Percentiles rank a stretch among this genome's conserved stretches.
Conservation (phyloP, 345 rosid species). For the Garcia nutans region DNA sequence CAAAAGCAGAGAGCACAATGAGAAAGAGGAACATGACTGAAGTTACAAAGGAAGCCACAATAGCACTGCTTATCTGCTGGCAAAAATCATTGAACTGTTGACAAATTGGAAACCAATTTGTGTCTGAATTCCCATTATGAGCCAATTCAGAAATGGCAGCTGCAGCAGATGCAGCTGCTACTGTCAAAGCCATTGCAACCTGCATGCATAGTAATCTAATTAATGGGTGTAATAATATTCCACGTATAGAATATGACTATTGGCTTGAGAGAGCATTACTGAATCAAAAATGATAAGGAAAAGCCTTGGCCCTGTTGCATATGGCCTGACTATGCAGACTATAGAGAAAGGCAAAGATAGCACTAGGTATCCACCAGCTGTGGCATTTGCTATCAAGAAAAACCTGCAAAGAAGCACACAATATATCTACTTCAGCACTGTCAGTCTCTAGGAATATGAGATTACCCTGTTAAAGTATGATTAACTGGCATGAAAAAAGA, state of each 20-base stretch:
- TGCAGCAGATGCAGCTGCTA: constrained; percentile 38
- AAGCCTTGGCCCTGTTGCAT: constrained; percentile 36
- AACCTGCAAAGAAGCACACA: constrained; percentile 28
- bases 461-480: no score
- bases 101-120: constrained; percentile 55
- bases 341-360: constrained; percentile 58
- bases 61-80: constrained; percentile 41
- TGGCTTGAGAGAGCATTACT: constrained; percentile 13
- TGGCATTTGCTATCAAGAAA: constrained; percentile 42
- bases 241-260: no score
- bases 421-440: no score
- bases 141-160: constrained; percentile 45
- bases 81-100: constrained; percentile 49
- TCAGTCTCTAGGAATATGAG: no score
- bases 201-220: constrained; percentile 16
- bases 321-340: constrained; percentile 47
- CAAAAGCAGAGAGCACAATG: constrained; percentile 40
- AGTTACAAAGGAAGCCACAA: constrained; percentile 46
- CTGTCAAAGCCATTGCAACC: constrained; percentile 34
- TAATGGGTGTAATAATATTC: no score
- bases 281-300: constrained; percentile 46
- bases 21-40: constrained; percentile 30
- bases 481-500: neutral
- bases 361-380: constrained; percentile 46
- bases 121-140: constrained; percentile 42